Evolutionary conservation across 73 alveolate genomes (phyloP).

Genomic region (Paramecium caudatum): DNA sequence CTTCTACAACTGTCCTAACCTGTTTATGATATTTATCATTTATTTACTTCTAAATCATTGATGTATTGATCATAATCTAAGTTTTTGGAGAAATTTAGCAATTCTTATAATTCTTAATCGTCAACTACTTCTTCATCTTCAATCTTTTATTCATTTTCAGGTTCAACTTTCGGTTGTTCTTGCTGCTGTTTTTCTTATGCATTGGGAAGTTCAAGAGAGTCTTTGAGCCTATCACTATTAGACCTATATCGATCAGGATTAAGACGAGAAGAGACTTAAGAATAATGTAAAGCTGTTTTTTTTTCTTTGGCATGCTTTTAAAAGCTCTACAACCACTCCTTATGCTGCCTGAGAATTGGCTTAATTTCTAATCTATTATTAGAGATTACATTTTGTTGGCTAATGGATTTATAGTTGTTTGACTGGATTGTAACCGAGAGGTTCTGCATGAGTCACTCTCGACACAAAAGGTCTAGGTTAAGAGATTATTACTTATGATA

Average conservation of each 20-base stretch:
- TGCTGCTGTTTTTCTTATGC: background rate
- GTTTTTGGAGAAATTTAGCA: slow-evolving; percentile 37
- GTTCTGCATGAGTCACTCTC: slow-evolving; percentile 66
- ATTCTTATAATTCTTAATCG: slow-evolving; percentile 44
- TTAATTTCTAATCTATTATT: background rate
- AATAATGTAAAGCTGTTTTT: slow-evolving; percentile 33
- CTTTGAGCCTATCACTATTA: slow-evolving; percentile 9
- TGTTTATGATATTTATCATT: background rate
- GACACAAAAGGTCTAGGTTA: slow-evolving; percentile 56
- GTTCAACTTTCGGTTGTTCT: background rate
- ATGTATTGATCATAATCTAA: slow-evolving; percentile 37
- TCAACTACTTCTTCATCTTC: slow-evolving; percentile 20
- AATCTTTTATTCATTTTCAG: background rate
- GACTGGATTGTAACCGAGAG: slow-evolving; percentile 66
- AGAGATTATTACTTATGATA: slow-evolving; percentile 9
- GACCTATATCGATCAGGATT: slow-evolving; percentile 46
- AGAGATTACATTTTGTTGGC: slow-evolving; percentile 28
- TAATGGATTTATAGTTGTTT: slow-evolving; percentile 57
- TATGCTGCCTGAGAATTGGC: slow-evolving; percentile 45
- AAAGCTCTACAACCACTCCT: slow-evolving; percentile 39
- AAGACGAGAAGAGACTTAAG: slow-evolving; percentile 28
- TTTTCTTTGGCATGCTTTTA: slow-evolving; percentile 17
- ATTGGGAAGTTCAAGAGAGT: background rate
- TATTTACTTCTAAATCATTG: slow-evolving; percentile 59
- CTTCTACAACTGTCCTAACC: slow-evolving; percentile 59